Evolutionary conservation across 192 early-diverging fungal species (phyloP).

Genomic region (Linnemannia zychae): DNA sequence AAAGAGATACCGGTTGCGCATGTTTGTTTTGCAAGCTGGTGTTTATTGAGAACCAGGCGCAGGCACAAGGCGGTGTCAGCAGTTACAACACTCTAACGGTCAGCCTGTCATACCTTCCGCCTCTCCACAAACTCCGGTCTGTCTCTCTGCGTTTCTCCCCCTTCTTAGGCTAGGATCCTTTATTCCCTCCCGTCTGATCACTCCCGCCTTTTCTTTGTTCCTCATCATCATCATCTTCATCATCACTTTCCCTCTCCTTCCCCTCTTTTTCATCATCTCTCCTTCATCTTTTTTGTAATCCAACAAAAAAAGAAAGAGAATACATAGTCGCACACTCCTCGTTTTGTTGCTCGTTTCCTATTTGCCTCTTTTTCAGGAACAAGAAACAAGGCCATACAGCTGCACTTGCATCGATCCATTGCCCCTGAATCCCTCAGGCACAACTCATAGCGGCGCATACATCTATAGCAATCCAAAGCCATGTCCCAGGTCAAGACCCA

Average conservation of each 20-base stretch:
- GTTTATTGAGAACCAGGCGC: too few relatives aligned
- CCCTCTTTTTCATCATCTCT: not conserved
- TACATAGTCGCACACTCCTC: not conserved
- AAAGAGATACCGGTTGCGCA: too few relatives aligned
- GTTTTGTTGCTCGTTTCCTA: not conserved
- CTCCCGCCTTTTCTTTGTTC: not conserved
- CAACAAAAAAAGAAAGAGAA: too few relatives aligned
- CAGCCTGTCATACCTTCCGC: not conserved
- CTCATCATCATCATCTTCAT: not conserved
- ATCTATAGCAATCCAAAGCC: not conserved
- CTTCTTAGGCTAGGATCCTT: not conserved
- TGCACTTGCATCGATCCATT: not conserved
- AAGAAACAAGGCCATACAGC: not conserved
- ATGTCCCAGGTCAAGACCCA: constrained; percentile 23
- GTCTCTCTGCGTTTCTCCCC: not conserved
- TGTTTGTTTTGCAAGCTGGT: too few relatives aligned
- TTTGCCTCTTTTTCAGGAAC: constrained; percentile 6
- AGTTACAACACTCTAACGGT: too few relatives aligned
- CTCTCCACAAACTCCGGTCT: not conserved
- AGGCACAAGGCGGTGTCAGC: too few relatives aligned
- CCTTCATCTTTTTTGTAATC: not conserved
- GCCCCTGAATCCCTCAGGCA: not conserved
- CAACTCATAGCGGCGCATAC: not conserved
- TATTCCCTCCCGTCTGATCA: not conserved
- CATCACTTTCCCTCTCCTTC: not conserved